Evolutionary conservation across 1,284 basidiomycete species (phyloP).

Genomic region (Irpex sp.): DNA sequence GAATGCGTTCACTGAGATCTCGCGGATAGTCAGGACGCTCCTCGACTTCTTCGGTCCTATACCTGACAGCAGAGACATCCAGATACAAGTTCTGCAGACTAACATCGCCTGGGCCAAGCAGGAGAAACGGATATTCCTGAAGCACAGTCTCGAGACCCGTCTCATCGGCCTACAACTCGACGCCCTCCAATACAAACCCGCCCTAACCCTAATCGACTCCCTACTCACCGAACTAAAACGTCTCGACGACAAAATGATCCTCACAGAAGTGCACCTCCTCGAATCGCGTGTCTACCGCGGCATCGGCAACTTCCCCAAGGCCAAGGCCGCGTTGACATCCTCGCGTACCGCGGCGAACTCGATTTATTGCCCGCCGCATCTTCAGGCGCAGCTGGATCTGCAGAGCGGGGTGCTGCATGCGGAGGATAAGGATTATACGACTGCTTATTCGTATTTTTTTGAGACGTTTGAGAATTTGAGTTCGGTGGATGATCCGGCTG

Average conservation of each 20-base stretch:
- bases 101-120: slow-evolving; percentile 92
- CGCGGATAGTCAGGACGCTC: slow-evolving; percentile 75
- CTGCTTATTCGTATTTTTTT: slow-evolving; percentile 97
- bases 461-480: slow-evolving; percentile 88
- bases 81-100: slow-evolving; percentile 84
- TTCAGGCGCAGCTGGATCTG: slow-evolving; percentile 91
- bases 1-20: slow-evolving; percentile 3
- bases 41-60: slow-evolving; percentile 87
- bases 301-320: slow-evolving; percentile 88
- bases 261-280: slow-evolving; percentile 94
- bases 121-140: slow-evolving; percentile 94
- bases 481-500: slow-evolving; percentile 68
- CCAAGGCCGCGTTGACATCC: slow-evolving; percentile 93
- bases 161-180: slow-evolving; percentile 87
- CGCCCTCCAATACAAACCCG: slow-evolving; percentile 73
- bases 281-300: slow-evolving; percentile 92
- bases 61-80: slow-evolving; percentile 72
- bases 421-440: slow-evolving; percentile 97
- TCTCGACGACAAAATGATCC: slow-evolving; percentile 96
- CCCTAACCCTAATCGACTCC: slow-evolving; percentile 79
- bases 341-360: slow-evolving; percentile 94
- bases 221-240: slow-evolving; percentile 89
- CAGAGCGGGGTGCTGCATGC: slow-evolving; percentile 93
- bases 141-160: slow-evolving; percentile 91
- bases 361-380: slow-evolving; percentile 93